phyloP scores from a whole-genome alignment of 1,284 basidiomycete species.

The Cutaneotrichosporon sp. region DNA sequence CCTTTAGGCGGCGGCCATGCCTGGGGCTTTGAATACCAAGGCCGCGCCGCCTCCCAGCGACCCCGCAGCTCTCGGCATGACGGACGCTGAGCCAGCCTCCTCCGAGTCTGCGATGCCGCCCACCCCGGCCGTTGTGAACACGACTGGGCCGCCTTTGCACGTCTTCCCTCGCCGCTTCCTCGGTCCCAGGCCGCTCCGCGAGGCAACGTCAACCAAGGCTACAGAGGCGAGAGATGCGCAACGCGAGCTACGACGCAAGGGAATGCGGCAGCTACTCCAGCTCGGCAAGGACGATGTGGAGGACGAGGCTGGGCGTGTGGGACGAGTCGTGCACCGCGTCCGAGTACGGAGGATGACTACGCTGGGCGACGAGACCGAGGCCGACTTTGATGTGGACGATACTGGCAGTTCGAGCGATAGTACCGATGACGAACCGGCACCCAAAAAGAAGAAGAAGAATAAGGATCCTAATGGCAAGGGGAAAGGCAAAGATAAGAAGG shows the following conservation, averaged over 20 bases:
- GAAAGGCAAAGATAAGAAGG: neutral
- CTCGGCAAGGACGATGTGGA: neutral
- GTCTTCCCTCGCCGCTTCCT: conserved; percentile 43
- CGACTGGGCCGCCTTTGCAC: conserved; percentile 30
- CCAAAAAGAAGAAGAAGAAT: neutral
- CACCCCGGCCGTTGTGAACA: conserved; percentile 34
- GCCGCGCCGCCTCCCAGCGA: too few relatives aligned
- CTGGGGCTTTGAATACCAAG: neutral
- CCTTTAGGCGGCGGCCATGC: neutral
- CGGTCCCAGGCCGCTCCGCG: conserved; percentile 42
- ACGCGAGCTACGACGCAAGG: conserved; percentile 22
- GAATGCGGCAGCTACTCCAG: neutral
- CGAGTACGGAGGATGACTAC: conserved; percentile 18
- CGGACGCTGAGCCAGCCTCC: neutral
- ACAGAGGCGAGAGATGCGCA: conserved; percentile 29
- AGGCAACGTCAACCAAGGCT: conserved; percentile 29
- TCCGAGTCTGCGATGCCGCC: conserved; percentile 22
- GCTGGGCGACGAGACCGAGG: conserved; percentile 11
- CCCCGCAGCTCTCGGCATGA: too few relatives aligned
- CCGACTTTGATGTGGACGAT: conserved; percentile 21
- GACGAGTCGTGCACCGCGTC: conserved; percentile 23
- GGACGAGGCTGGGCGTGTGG: conserved; percentile 6
- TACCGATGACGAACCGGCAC: conserved; percentile 11
- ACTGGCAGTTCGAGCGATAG: conserved; percentile 9
- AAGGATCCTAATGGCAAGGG: conserved; percentile 7